Evolutionary conservation across 1,284 basidiomycete species (phyloP), one percentile per base, ranked within the genome.

Genomic region (Austroboletus olivaceoglutinosus): DNA sequence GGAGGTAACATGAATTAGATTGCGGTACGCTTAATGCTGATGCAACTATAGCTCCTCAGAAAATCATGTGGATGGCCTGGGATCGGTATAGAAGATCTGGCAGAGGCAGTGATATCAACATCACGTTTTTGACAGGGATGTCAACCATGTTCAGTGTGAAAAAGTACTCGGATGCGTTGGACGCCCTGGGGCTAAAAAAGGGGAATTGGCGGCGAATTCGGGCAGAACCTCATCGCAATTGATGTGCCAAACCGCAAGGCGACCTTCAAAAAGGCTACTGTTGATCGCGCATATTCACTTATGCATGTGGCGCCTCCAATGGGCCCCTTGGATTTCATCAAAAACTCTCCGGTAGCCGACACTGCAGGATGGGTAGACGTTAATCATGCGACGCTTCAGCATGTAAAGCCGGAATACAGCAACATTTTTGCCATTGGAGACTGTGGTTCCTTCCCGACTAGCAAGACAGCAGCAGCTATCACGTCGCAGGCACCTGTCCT

Each of bases 11-110:
- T 27, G 27, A 27, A 27, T 10, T 1, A 27, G 10, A 27, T 27
- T 27, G 10, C 12, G 27, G 27, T 27, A 27, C 12, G 10, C 9
- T 27, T 27, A 27, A 27, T 27, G 27, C 10, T 27, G 27, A 27
- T 27, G 10, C 12, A 11, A 27, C 27, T 27, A 2, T 27, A 91
- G 92, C 91, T 15, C 92, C 91, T 18, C 91, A 93, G 65, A 95
- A 95, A 72, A 89, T 95, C 57, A 91, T 93, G 84, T 96, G 93
- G 89, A 93, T 94, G 90, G 89, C 92, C 43, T 89, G 86, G 86
- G 88, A 92, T 62, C 74, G 83, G 43, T 91, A 79, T 64, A 74
- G 76, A 48, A 76, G 70, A 59, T 86, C 85, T 3, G 71, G 74
- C 5, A 78, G 86, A n/a, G 66, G 73, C 8, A 74, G 77, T 48